Base-by-base conservation (phyloP, 164 flowering plant species). In the Sextonia rubra region DNA sequence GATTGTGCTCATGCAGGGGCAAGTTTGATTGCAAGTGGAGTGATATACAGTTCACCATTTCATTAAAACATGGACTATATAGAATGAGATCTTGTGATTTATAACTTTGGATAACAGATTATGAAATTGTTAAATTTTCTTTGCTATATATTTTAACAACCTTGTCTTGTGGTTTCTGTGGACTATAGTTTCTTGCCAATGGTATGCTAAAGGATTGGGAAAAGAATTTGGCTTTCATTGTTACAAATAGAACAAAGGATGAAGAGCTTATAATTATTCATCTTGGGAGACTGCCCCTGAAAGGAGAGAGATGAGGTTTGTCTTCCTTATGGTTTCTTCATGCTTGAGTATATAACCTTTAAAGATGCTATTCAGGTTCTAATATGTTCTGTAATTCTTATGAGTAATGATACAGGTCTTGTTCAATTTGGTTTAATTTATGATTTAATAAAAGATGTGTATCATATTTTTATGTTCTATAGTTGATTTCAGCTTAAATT, bases 281-380 rank as follows among this genome's bases (percentile, higher is more conserved):
- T 83, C 96, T 94, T 71, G 98, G 98, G 98, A 77, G 98, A 94
- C 82, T 85, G 89, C 77, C 49, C 91, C 32, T 91, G 94, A 96
- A 94, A 83, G 84, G 98, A 92, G 32, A 89, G 85, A 77, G 85
- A 87, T 75, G 89, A 91, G 85, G 98, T 93, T 77, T 70, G 77
- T 78, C 4, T 56, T 67, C 25, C 65, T 55, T 55, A 24, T 55
- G 14, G 14, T 26, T 12, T 63, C 32, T 63, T 26, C 2, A 63
- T 24, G 66, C 26, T 4, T 63, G 3, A 27, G 12, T 27, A 27
- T 63, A 3, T 63, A n/a, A n/a, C 18, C 12, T 18, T 63, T 12
- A 63, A 12, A 27, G 66, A 63, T 27, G 17, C 26, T 26, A 27
- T 37, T 63, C 37, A 3, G 17, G 12, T 48, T 12, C 26, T n/a